Conservation (phyloP, 1,284 basidiomycete genomes). For the Ustilago lituana region DNA sequence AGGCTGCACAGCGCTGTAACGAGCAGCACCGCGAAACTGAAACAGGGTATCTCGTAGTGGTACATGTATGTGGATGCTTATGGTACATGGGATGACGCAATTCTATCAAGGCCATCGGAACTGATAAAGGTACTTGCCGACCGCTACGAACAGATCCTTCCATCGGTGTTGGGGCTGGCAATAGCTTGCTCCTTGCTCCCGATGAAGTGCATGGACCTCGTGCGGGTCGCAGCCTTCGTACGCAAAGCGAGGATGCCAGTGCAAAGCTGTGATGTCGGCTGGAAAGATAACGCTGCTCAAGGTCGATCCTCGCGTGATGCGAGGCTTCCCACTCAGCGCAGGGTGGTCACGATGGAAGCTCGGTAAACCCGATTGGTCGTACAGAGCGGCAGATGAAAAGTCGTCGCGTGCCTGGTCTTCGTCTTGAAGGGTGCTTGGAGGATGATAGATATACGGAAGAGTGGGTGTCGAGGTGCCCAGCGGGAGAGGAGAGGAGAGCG, state of each 20-base stretch:
- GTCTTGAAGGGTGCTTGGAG: background rate
- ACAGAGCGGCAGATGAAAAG: background rate
- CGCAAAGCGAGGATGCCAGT: constrained; percentile 23
- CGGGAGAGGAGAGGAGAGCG: constrained; percentile 25
- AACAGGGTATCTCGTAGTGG: too few relatives aligned
- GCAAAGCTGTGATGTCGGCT: constrained; percentile 5
- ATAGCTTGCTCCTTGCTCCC: background rate
- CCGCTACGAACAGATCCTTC: constrained; percentile 27
- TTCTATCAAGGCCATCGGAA: constrained; percentile 32
- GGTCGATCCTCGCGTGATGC: constrained; percentile 6
- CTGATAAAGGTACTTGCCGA: constrained; percentile 29
- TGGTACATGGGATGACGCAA: too few relatives aligned
- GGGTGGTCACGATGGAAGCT: background rate
- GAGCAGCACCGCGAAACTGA: too few relatives aligned
- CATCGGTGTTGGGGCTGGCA: constrained; percentile 2
- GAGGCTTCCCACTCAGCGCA: background rate
- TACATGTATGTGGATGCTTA: too few relatives aligned
- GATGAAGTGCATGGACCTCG: constrained; percentile 3
- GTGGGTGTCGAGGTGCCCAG: constrained; percentile 4
- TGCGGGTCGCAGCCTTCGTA: constrained; percentile 15
- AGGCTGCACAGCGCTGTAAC: too few relatives aligned
- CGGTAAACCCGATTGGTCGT: constrained; percentile 3
- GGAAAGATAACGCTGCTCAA: constrained; percentile 16
- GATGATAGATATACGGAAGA: constrained; percentile 1
- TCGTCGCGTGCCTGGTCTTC: background rate